Evolutionary conservation across 805 yeast genomes (phyloP).

Genomic region (Barnettozyma pratensis): DNA sequence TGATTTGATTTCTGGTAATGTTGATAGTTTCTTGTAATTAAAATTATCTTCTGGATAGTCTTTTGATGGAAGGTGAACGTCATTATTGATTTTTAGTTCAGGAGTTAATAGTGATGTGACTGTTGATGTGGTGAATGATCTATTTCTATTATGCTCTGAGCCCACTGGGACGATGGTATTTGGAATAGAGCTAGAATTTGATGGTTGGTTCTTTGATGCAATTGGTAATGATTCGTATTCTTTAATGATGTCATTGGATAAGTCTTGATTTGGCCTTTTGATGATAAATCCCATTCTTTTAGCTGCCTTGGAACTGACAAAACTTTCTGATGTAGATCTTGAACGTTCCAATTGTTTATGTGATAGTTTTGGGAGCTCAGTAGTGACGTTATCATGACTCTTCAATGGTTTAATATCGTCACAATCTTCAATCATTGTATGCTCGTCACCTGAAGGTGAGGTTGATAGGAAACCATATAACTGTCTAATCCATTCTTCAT

Average conservation of each 20-base stretch:
- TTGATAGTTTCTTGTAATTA: conserved; percentile 53
- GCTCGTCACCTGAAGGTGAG: neutral
- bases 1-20: conserved; percentile 46
- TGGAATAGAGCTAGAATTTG: neutral
- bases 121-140: conserved; percentile 17
- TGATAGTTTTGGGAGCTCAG: neutral
- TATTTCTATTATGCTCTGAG: conserved; percentile 14
- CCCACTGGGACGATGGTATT: neutral
- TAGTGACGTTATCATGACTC: neutral
- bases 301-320: conserved; percentile 57
- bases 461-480: conserved; percentile 11
- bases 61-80: neutral
- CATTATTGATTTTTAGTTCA: conserved; percentile 41
- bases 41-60: neutral
- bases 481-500: conserved; percentile 38
- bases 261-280: conserved; percentile 30
- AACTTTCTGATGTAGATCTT: conserved; percentile 36
- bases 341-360: conserved; percentile 22
- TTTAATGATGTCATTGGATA: conserved; percentile 19
- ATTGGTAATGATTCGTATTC: conserved; percentile 22
- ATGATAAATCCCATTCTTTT: conserved; percentile 73
- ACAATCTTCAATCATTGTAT: neutral
- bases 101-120: conserved; percentile 31
- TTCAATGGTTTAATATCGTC: neutral
- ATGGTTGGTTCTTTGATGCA: neutral